phyloP scores from a whole-genome alignment of 192 early-diverging fungal species.

The Gaertneriomyces semiglobifer region DNA sequence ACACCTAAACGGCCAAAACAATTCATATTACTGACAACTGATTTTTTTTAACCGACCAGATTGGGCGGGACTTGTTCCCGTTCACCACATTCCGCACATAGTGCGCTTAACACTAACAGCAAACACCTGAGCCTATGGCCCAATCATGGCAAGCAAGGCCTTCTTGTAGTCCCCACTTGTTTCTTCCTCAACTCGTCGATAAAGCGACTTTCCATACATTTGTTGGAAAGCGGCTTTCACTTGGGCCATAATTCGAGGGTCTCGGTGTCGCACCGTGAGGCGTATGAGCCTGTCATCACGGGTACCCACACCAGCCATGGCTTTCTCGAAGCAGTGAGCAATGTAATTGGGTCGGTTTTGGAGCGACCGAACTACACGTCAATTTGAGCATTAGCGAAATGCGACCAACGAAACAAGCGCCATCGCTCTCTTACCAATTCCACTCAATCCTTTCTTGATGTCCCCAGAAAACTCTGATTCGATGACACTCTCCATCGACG shows the following conservation, averaged over 20 bases:
- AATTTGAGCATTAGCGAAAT: background rate
- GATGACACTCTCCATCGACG: slow-evolving; percentile 37
- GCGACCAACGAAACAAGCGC: background rate
- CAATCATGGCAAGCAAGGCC: slow-evolving; percentile 29
- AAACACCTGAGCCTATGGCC: slow-evolving; percentile 2
- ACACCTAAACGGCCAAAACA: too few species aligned
- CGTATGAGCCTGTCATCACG: slow-evolving; percentile 47
- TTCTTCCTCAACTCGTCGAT: slow-evolving; percentile 32
- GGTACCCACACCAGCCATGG: slow-evolving; percentile 52
- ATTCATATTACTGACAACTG: too few species aligned
- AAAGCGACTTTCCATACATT: slow-evolving; percentile 34
- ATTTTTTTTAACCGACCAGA: too few species aligned
- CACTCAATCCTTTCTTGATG: slow-evolving; percentile 33
- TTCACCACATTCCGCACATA: too few species aligned
- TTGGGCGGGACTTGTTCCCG: too few species aligned
- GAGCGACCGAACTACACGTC: slow-evolving; percentile 24
- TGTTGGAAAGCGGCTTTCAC: slow-evolving; percentile 36
- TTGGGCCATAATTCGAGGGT: slow-evolving; percentile 33
- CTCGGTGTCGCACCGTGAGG: slow-evolving; percentile 35
- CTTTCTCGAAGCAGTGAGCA: slow-evolving; percentile 43
- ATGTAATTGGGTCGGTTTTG: slow-evolving; percentile 33
- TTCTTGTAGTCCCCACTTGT: slow-evolving; percentile 41
- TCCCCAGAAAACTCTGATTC: slow-evolving; percentile 49
- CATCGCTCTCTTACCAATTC: slow-evolving; percentile 27
- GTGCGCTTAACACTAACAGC: too few species aligned